Percentiles rank a stretch among this genome's conserved stretches.
Evolutionary conservation across 148 eudicot genomes (phyloP).

Genomic region (Vaccinium macrocarpon): DNA sequence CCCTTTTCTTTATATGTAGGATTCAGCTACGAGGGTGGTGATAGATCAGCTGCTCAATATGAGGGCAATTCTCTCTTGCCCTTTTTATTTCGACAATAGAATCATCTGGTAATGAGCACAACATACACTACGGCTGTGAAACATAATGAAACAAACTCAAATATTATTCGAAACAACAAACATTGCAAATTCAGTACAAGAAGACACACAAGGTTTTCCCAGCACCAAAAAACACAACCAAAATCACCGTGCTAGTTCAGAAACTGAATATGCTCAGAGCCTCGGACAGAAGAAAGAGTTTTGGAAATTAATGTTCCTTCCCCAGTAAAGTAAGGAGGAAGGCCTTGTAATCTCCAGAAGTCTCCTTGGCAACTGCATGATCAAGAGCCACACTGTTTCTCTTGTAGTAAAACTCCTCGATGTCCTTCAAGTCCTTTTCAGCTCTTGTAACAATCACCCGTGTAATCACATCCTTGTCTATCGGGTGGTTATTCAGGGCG

Average conservation of each 20-base stretch:
- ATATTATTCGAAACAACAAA: background rate
- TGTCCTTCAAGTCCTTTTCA: conserved; percentile 27
- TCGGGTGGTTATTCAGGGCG: conserved; percentile 50
- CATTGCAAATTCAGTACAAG: background rate
- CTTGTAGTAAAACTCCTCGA: conserved; percentile 33
- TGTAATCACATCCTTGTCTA: conserved; percentile 72
- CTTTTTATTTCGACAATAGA: background rate
- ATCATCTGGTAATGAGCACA: background rate
- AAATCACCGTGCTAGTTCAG: background rate
- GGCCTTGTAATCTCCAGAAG: conserved; percentile 67
- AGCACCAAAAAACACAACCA: background rate
- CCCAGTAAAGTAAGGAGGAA: conserved; percentile 81
- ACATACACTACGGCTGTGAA: background rate
- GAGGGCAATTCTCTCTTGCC: background rate
- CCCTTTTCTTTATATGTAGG: too few species aligned
- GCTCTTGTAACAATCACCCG: conserved; percentile 24
- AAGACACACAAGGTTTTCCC: background rate
- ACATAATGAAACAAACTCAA: background rate
- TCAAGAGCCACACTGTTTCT: conserved; percentile 45
- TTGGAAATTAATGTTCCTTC: conserved; percentile 28
- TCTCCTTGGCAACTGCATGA: conserved; percentile 52
- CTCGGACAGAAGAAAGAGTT: background rate
- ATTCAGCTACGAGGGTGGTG: too few species aligned
- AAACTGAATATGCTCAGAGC: conserved; percentile 2
- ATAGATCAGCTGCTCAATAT: background rate